Conservation (phyloP, 2,329 filamentous ascomycete species). For the Colletotrichum lindemuthianum region DNA sequence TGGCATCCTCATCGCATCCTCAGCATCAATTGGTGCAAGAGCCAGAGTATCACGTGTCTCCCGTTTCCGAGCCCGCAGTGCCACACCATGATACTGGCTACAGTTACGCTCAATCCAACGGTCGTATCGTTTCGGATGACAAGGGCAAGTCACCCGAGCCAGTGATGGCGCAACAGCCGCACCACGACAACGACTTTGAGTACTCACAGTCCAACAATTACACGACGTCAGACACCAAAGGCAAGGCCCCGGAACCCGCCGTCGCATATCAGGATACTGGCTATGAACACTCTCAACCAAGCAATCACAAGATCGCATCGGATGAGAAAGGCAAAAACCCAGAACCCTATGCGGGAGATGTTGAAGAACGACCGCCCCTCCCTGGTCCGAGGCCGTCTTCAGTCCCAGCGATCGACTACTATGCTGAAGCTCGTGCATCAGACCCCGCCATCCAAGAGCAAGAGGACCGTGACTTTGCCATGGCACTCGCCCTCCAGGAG, state of each 20-base stretch:
- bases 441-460: conserved; percentile 24
- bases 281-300: background rate
- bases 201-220: background rate
- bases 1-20: conserved; percentile 3
- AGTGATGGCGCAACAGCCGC: background rate
- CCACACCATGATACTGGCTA: conserved; percentile 10
- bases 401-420: conserved; percentile 21
- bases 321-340: conserved; percentile 1
- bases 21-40: conserved; percentile 2
- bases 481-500: conserved; percentile 31
- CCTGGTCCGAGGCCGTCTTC: conserved; percentile 10
- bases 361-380: background rate
- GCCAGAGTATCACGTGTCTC: conserved; percentile 3
- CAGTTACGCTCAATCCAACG: background rate
- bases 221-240: conserved; percentile 1
- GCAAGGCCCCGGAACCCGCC: conserved; percentile 16
- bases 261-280: conserved; percentile 3
- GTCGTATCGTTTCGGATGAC: background rate
- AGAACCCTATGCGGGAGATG: background rate
- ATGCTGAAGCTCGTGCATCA: conserved; percentile 22
- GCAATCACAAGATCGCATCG: background rate
- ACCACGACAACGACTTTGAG: background rate
- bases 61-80: conserved; percentile 21
- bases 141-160: background rate
- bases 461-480: conserved; percentile 31